Conservation (phyloP, 2,329 filamentous ascomycete genomes). For the Sclerotinia sclerotiorum region DNA sequence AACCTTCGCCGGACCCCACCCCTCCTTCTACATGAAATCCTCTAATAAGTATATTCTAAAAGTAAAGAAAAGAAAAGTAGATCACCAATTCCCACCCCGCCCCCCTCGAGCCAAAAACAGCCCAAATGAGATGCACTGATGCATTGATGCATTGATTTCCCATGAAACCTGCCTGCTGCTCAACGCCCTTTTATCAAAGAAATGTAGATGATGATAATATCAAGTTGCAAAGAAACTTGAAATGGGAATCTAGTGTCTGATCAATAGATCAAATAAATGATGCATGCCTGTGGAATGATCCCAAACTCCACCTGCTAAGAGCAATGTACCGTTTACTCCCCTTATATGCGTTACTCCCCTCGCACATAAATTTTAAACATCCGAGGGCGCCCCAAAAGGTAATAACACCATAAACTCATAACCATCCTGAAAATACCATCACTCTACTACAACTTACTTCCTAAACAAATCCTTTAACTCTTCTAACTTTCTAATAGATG, state of each 20-base stretch:
- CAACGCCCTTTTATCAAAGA: background rate
- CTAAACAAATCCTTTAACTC: slow-evolving; percentile 60
- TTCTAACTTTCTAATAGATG: slow-evolving; percentile 48
- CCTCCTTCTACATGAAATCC: background rate
- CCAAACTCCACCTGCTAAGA: slow-evolving; percentile 7
- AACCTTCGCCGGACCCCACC: background rate
- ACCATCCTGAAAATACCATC: background rate
- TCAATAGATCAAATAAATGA: background rate
- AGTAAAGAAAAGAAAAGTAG: background rate
- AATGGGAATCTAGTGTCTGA: slow-evolving; percentile 12
- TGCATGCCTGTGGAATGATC: background rate
- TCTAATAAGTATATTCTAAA: slow-evolving; percentile 5
- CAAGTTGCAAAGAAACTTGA: background rate
- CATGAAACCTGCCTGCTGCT: too few species aligned
- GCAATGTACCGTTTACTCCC: background rate
- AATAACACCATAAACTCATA: slow-evolving; percentile 3
- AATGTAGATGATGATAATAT: background rate
- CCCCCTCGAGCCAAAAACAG: background rate
- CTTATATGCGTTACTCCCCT: too few species aligned
- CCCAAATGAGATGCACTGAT: background rate
- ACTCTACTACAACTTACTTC: slow-evolving; percentile 24
- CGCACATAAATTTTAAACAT: background rate
- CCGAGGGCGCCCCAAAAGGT: background rate
- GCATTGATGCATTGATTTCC: background rate
- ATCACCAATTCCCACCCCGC: background rate